Evolutionary conservation across 306 rosid genomes (phyloP).

Genomic region (Calophaca sinica): DNA sequence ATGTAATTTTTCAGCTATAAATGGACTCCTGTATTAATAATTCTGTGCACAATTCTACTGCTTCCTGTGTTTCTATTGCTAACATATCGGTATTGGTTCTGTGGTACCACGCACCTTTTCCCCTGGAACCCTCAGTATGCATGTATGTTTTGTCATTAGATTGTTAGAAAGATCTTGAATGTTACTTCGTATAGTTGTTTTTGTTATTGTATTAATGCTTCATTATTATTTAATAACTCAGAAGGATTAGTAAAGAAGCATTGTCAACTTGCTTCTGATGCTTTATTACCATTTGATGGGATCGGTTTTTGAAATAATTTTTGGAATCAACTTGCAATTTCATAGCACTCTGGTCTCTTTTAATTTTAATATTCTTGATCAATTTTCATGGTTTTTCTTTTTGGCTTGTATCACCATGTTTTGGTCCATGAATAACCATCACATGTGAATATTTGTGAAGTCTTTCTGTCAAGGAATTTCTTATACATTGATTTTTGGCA

Average conservation of each 20-base stretch:
- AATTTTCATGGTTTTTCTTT: slow-evolving; percentile 1
- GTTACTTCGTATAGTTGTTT: slow-evolving; percentile 13
- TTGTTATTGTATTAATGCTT: background rate
- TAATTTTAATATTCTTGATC: slow-evolving; percentile 7
- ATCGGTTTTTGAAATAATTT: slow-evolving; percentile 3
- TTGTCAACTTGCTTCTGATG: background rate
- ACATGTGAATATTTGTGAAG: background rate
- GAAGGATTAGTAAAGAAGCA: slow-evolving; percentile 7
- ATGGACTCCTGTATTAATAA: slow-evolving; percentile 44
- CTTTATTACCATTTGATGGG: slow-evolving; percentile 29
- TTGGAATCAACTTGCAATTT: slow-evolving; percentile 32
- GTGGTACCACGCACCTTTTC: slow-evolving; percentile 35
- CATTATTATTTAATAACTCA: background rate
- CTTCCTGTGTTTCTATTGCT: slow-evolving; percentile 38
- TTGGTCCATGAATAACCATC: background rate
- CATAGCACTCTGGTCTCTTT: background rate
- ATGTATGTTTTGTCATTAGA: slow-evolving; percentile 28
- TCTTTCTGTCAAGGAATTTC: slow-evolving; percentile 26
- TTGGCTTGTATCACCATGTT: slow-evolving; percentile 15
- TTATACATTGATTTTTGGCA: background rate
- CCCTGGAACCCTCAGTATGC: slow-evolving; percentile 32
- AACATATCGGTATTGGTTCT: slow-evolving; percentile 37
- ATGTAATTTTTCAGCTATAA: slow-evolving; percentile 43
- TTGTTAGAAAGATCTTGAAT: slow-evolving; percentile 6
- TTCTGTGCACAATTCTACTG: slow-evolving; percentile 30